phyloP scores from a whole-genome alignment of 768 basidiomycete species.

The Epithele typhae region DNA sequence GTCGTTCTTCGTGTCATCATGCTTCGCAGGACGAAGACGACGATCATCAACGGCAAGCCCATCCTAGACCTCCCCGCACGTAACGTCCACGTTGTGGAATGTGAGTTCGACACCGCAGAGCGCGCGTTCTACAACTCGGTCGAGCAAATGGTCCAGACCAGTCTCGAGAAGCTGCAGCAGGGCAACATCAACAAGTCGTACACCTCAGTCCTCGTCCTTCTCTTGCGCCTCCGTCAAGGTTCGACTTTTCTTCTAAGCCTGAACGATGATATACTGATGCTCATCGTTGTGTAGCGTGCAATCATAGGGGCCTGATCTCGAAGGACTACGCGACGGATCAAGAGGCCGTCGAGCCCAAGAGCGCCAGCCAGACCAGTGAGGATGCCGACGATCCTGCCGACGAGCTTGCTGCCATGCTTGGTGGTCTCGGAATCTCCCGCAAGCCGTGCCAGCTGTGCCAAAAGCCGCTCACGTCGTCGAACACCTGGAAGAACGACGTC shows the following conservation, averaged over 20 bases:
- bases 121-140: constrained; percentile 70
- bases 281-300: too few relatives aligned
- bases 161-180: constrained; percentile 62
- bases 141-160: constrained; percentile 28
- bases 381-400: constrained; percentile 57
- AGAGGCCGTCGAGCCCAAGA: constrained; percentile 70
- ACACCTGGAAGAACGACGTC: constrained; percentile 37
- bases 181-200: constrained; percentile 53
- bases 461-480: constrained; percentile 26
- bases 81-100: constrained; percentile 64
- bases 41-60: constrained; percentile 70
- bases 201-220: constrained; percentile 63
- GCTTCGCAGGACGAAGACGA: constrained; percentile 82
- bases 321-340: constrained; percentile 70
- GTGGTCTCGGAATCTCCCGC: constrained; percentile 54
- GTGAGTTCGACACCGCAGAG: constrained; percentile 75
- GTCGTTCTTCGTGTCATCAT: constrained; percentile 82
- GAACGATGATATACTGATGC: too few relatives aligned
- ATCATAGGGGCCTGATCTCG: constrained; percentile 80
- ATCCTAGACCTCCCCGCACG: constrained; percentile 79
- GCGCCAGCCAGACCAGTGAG: constrained; percentile 46
- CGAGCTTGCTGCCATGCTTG: constrained; percentile 72
- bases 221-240: constrained; percentile 90
- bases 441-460: constrained; percentile 81
- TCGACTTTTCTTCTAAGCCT: too few relatives aligned